Percentiles rank a stretch among this genome's conserved stretches.
Conservation (phyloP, 2,329 filamentous ascomycete species). For the Phaeosphaeriaceae sp. region DNA sequence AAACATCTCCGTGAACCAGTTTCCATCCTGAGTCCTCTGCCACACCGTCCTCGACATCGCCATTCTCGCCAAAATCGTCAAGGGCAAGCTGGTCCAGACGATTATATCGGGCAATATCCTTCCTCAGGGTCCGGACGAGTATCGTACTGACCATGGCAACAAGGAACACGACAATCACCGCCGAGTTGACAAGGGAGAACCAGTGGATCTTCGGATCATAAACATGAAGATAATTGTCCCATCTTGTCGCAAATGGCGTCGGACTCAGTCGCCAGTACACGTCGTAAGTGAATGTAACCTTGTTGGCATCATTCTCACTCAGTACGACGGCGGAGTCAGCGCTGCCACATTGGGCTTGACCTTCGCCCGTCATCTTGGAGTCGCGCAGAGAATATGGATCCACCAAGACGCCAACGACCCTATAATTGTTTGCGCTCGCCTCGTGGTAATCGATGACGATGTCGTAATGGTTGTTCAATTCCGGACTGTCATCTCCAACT, state of each 20-base stretch:
- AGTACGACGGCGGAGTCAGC: slow-evolving; percentile 69
- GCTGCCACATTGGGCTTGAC: slow-evolving; percentile 69
- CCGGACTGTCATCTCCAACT: slow-evolving; percentile 60
- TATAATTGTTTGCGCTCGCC: slow-evolving; percentile 73
- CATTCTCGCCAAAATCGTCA: slow-evolving; percentile 84
- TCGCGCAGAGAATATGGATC: slow-evolving; percentile 77
- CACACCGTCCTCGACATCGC: slow-evolving; percentile 82
- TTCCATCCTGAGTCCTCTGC: slow-evolving; percentile 99
- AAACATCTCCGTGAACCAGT: slow-evolving; percentile 95
- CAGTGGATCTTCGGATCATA: slow-evolving; percentile 98
- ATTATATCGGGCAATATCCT: slow-evolving; percentile 97
- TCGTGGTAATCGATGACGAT: slow-evolving; percentile 93
- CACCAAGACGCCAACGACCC: slow-evolving; percentile 92
- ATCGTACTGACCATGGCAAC: slow-evolving; percentile 93
- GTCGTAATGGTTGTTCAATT: slow-evolving; percentile 94
- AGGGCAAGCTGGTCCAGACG: slow-evolving; percentile 88
- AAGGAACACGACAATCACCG: slow-evolving; percentile 91
- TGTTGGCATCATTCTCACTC: slow-evolving; percentile 66
- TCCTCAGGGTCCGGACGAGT: slow-evolving; percentile 83
- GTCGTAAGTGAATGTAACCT: slow-evolving; percentile 88
- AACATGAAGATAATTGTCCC: slow-evolving; percentile 98
- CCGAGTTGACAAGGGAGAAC: slow-evolving; percentile 97
- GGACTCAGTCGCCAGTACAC: slow-evolving; percentile 85
- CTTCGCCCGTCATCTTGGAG: slow-evolving; percentile 58
- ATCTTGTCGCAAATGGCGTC: slow-evolving; percentile 94